These are phyloP conservation scores for Logfia minima DNA, from an alignment of 129 eudicot species.

Conservation along the genomic window DNA sequence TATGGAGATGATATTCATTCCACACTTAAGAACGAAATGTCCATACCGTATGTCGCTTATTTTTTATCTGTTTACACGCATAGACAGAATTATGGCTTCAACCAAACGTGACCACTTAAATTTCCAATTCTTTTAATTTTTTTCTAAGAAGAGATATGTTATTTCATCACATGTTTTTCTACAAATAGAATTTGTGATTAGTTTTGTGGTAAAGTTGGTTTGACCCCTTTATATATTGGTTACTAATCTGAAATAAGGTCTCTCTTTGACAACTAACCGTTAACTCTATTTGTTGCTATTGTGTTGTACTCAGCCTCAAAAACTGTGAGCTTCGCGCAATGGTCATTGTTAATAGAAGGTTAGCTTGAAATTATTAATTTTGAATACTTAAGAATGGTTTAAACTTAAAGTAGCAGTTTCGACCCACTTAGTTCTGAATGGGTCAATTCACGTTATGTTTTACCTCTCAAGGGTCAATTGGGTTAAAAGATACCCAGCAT, in stretches of 20 bases:
- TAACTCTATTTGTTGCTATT: not conserved
- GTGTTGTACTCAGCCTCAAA: conserved; percentile 52
- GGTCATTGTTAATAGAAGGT: conserved; percentile 82
- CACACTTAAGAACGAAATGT: conserved; percentile 63
- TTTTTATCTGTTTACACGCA: not conserved
- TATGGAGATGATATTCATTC: conserved; percentile 84
- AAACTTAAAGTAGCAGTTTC: not conserved
- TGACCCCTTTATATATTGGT: not conserved
- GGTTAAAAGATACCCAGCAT: not conserved
- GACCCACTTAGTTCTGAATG: not conserved
- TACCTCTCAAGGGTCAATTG: not conserved
- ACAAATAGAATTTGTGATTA: not conserved
- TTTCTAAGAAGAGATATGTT: not conserved
- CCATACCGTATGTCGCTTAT: conserved; percentile 59
- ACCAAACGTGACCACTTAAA: not conserved
- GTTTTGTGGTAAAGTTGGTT: not conserved
- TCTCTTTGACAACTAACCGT: not conserved
- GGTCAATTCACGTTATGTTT: not conserved
- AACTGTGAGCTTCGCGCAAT: conserved; percentile 91
- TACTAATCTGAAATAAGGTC: not conserved
- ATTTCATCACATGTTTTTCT: not conserved
- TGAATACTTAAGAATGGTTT: not conserved
- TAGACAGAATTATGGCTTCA: not conserved
- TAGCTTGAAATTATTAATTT: not conserved
- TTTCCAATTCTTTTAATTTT: not conserved